Percentiles rank a stretch among this genome's conserved stretches.
phyloP scores from a whole-genome alignment of 148 eudicot species.

The Dianthus caryophyllus region DNA sequence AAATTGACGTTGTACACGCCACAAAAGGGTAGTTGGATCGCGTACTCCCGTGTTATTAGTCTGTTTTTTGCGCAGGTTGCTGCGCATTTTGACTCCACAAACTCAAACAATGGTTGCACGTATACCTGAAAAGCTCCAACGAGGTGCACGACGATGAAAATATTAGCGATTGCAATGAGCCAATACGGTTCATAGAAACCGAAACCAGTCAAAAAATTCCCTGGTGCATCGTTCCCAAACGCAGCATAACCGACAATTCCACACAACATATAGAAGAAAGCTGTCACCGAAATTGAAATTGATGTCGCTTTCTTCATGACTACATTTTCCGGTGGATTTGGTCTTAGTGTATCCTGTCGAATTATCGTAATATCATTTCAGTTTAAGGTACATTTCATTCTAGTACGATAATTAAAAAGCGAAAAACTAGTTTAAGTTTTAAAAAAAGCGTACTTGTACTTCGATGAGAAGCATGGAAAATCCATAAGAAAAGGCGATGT shows the following conservation, averaged over 20 bases:
- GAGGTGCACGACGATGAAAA: slow-evolving; percentile 54
- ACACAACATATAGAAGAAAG: slow-evolving; percentile 56
- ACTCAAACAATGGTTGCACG: slow-evolving; percentile 42
- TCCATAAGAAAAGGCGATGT: slow-evolving; percentile 60
- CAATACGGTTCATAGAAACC: slow-evolving; percentile 69
- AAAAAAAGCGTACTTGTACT: slow-evolving; percentile 40
- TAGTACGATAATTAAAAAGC: too few species aligned
- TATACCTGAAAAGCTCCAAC: slow-evolving; percentile 67
- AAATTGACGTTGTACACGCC: slow-evolving; percentile 28
- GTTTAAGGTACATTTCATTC: too few species aligned
- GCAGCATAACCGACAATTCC: slow-evolving; percentile 73
- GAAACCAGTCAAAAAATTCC: slow-evolving; percentile 59
- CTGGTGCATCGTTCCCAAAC: slow-evolving; percentile 66
- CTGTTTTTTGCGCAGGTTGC: slow-evolving; percentile 32
- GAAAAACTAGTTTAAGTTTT: too few species aligned
- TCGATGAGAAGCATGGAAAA: slow-evolving; percentile 48
- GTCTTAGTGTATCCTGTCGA: slow-evolving; percentile 60
- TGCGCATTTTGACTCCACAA: slow-evolving; percentile 35
- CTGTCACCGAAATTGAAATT: slow-evolving; percentile 37
- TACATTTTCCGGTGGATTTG: slow-evolving; percentile 48
- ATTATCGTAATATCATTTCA: too few species aligned
- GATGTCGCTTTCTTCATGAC: slow-evolving; percentile 56
- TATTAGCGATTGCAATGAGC: slow-evolving; percentile 62
- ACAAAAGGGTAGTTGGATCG: too few species aligned
- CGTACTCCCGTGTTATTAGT: slow-evolving; percentile 32